Base-by-base conservation (phyloP, 164 flowering plant genomes). In the Saururus chinensis region DNA sequence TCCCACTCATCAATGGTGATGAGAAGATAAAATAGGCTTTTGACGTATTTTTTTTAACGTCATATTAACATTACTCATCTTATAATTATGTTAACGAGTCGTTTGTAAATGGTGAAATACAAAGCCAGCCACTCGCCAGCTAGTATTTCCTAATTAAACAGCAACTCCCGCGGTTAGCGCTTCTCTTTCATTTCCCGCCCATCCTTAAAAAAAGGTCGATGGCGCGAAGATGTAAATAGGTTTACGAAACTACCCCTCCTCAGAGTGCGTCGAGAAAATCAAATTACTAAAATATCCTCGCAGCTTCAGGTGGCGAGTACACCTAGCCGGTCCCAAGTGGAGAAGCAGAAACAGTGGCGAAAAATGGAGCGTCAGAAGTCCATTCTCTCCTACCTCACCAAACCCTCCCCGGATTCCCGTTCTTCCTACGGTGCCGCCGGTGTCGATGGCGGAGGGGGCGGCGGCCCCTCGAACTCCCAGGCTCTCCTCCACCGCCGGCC, bases 361-460 rank as follows among this genome's bases (percentile, higher is more conserved):
- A 75, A 75, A 71, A 92, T 92, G 98, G 82, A 80, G 69, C 84
- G 92, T 10, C 98, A 89, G 77, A 82, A 64, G 65, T 82, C 93
- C 19, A 82, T 87, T 4, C 82, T 79, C 20, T 86, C 98, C 12
- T 87, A 83, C 76, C 73, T 89, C 21, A 71, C 79, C 56, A 86
- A 81, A 63, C 75, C 88, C 51, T 65, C 77, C 60, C 70, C 81
- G 66, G 81, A 70, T 30, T 41, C 45, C 45, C 45, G 8, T 41
- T 13, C 45, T 13, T 8, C 45, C 45, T 41, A n/a, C 42, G 42
- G 8, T 11, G 49, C 49, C 49, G 49, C 14, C 49, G 12, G 17
- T 10, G 12, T 40, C 42, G 42, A 10, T 14, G 66, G 63, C 52
- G 75, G 64, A 57, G 69, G 40, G 19, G 54, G 74, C 61, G 68